Base-by-base conservation (phyloP, 2,329 filamentous ascomycete genomes). In the Exophiala spinifera region DNA sequence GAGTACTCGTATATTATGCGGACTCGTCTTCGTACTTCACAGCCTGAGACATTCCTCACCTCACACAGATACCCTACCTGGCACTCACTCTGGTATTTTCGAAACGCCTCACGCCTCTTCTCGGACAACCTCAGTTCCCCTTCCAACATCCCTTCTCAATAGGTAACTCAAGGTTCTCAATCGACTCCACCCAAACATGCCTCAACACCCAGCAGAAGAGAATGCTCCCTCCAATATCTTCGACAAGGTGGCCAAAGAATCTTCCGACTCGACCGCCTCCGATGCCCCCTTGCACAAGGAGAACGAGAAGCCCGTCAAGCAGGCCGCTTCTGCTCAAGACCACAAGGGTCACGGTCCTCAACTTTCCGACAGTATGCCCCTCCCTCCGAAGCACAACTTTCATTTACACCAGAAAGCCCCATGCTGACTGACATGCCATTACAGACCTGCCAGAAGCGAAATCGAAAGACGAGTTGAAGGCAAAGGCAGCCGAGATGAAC, bases 401-500 rank as follows among this genome's bases (percentile, higher is more conserved):
- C 2, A 23, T 6, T 44, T 21, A 10, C 28, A 31, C 10, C 3
- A 10, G 28, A 31, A 10, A 31, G 10, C 28, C 11, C 39, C 23
- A n/a, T 28, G 15, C 42, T 44, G 13, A 25, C 42, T 44, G 13
- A 44, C 42, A 11, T 14, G 13, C 10, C 19, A 10, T n/a, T 21
- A 4, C n/a, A 74, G 72, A 70, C 14, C 69, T 74, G 65, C 72
- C 73, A 31, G 68, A 70, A n/a, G 71, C 71, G 56, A 69, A 66
- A 20, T 68, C 79, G 55, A 87, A 86, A 71, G 85, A 87, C 68
- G 86, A 89, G 65, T 80, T 86, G 50, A 74, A 79, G 65, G 83
- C 79, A 11, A 84, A 82, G 69, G 84, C 83, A 57, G 74, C 83
- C 67, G 82, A 81, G 65, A 64, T 89, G 69, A 89, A 89, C 19